Percentiles rank a stretch among this genome's conserved stretches.
Evolutionary conservation across 805 yeast species (phyloP).

Genomic region (Candida michaelii): DNA sequence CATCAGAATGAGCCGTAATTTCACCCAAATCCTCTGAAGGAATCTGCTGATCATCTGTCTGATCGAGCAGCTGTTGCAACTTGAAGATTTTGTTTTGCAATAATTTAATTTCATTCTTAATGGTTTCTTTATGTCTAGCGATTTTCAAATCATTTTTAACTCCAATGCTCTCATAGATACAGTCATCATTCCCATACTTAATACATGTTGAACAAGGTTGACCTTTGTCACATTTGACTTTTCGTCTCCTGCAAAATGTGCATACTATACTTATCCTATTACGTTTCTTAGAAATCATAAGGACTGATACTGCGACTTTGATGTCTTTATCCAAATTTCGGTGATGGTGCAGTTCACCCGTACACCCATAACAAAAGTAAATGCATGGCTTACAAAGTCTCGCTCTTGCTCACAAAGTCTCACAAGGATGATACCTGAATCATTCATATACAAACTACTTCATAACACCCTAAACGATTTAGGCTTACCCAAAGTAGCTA

Average conservation of each 20-base stretch:
- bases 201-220: constrained; percentile 38
- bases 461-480: constrained; percentile 14
- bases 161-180: constrained; percentile 10
- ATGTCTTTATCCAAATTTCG: too few species aligned
- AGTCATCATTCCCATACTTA: constrained; percentile 23
- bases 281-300: constrained; percentile 17
- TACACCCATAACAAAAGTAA: too few species aligned
- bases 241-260: constrained; percentile 34
- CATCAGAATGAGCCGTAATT: not conserved
- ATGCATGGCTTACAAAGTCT: too few species aligned
- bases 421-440: constrained; percentile 12
- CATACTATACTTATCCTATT: constrained; percentile 35
- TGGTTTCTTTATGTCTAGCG: constrained; percentile 2
- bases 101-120: constrained; percentile 8
- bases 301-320: too few species aligned
- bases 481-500: constrained; percentile 13
- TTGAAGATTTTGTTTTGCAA: constrained; percentile 6
- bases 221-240: constrained; percentile 38
- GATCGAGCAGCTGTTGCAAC: not conserved
- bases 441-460: constrained; percentile 13
- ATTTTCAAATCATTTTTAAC: not conserved
- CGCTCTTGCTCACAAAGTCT: too few species aligned
- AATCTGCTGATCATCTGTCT: too few species aligned
- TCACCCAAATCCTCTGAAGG: not conserved
- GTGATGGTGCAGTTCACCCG: too few species aligned